Evolutionary conservation across 768 basidiomycete genomes (phyloP).

Genomic region (Tricholoma flavovirens): DNA sequence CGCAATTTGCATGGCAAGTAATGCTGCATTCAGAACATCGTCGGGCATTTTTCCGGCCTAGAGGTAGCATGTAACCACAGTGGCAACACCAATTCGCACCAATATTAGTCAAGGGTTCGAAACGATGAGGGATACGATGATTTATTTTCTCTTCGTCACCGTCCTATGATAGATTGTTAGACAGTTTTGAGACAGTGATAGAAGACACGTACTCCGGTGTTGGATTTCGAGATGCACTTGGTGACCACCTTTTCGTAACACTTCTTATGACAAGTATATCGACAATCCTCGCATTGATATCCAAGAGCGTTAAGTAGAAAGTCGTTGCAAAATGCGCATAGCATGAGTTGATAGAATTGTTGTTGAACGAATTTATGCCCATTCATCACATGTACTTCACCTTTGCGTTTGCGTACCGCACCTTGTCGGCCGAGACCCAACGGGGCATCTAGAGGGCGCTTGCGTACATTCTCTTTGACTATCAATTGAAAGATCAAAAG

Average conservation of each 20-base stretch:
- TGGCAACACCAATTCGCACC: slow-evolving; percentile 99
- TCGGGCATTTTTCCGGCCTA: slow-evolving; percentile 94
- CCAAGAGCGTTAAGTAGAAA: slow-evolving; percentile 95
- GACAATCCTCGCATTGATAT: slow-evolving; percentile 99
- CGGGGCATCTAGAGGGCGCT: slow-evolving; percentile 87
- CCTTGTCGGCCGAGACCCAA: slow-evolving; percentile 92
- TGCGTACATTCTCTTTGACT: slow-evolving; percentile 98
- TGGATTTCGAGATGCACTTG: slow-evolving; percentile 97
- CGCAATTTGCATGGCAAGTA: slow-evolving; percentile 96
- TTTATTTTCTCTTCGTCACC: slow-evolving; percentile 98
- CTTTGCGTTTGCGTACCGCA: slow-evolving; percentile 95
- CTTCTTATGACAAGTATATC: slow-evolving; percentile 98
- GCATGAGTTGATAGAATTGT: slow-evolving; percentile 98
- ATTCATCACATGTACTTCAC: slow-evolving; percentile 98
- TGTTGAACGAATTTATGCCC: slow-evolving; percentile 96
- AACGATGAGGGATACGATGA: slow-evolving; percentile 97
- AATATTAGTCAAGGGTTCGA: slow-evolving; percentile 94
- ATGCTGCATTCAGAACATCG: slow-evolving; percentile 95
- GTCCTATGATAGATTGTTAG: slow-evolving; percentile 46
- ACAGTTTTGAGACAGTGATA: background rate
- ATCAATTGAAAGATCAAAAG: slow-evolving; percentile 10
- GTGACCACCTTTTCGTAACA: slow-evolving; percentile 99
- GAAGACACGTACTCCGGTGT: slow-evolving; percentile 67
- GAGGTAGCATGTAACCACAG: slow-evolving; percentile 95
- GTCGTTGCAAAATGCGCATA: slow-evolving; percentile 96